These are phyloP conservation scores for Lachnellula subtilissima DNA, from an alignment of 2,329 filamentous ascomycete species.

Conservation along the genomic window DNA sequence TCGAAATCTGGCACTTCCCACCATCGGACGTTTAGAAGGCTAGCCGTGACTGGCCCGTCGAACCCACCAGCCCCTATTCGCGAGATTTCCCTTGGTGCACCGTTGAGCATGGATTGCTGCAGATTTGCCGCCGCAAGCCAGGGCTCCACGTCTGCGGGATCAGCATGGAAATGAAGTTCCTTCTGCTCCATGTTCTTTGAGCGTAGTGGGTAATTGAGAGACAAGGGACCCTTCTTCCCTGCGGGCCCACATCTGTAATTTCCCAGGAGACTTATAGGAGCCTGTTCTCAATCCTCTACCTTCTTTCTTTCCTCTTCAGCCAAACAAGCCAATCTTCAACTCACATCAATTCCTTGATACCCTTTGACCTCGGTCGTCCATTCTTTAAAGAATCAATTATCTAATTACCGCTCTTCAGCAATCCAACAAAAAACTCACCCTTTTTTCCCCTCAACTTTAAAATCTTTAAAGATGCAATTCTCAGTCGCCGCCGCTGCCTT, in stretches of 20 bases:
- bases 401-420: conserved; percentile 21
- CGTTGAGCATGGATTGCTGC: neutral
- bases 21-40: neutral
- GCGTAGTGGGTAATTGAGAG: conserved; percentile 6
- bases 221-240: conserved; percentile 1
- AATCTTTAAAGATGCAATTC: conserved; percentile 33
- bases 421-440: conserved; percentile 7
- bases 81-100: neutral
- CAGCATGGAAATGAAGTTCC: conserved; percentile 2
- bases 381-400: conserved; percentile 24
- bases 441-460: conserved; percentile 6
- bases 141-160: neutral
- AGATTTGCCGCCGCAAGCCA: conserved; percentile 9
- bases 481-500: conserved; percentile 29
- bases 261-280: conserved; percentile 20
- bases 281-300: conserved; percentile 1
- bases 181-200: neutral
- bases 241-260: conserved; percentile 8
- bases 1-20: neutral
- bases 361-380: conserved; percentile 30
- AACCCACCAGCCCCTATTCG: neutral
- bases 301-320: conserved; percentile 19
- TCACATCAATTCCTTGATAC: conserved; percentile 17
- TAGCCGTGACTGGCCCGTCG: neutral
- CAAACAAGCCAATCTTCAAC: conserved; percentile 22